Base-by-base conservation (phyloP, 495 filamentous ascomycete genomes). In the Xylaria venustula region DNA sequence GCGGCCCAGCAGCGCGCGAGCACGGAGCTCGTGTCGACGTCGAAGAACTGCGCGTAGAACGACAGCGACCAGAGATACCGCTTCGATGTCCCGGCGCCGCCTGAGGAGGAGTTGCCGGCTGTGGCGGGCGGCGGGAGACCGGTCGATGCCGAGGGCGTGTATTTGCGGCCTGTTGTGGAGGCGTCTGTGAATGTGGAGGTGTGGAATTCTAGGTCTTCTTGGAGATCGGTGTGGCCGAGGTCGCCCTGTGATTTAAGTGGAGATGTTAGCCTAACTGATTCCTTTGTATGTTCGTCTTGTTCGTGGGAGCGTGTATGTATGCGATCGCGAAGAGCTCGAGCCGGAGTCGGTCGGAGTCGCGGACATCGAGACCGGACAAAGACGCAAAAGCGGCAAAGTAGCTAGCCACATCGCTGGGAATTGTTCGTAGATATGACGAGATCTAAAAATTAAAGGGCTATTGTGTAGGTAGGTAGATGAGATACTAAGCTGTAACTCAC, bases 121-220 rank as follows among this genome's bases (percentile, higher is more conserved):
- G 84, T 83, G 30, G 82, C 86, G 49, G 88, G 87, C 20, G 88
- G 82, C 37, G 90, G 89, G 3, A 85, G 81, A 17, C 85, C 77
- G 17, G 79, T 76, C 59, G 84, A 80, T 42, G 78, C 2, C 46
- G 82, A 66, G 78, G 76, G 50, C 7, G 47, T 52, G 42, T 54
- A 47, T 71, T 75, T 65, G 79, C 82, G 56, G 82, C 79, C 45
- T 62, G 81, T 72, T 72, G 74, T 81, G 77, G 58, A 83, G 83
- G 75, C 85, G 79, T 75, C 73, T 63, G 67, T 72, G 74, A 81
- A 83, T 71, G 75, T 83, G 44, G 92, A 96, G 66, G 89, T 87
- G 82, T 98, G 94, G 79, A 98, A 98, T 83, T 98, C 95, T 64
- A 98, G 92, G 79, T 98, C 95, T 71, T 96, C 93, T 81, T 97